Evolutionary conservation across 441 rosid species (phyloP).

Genomic region (Francoa sonchifolia): DNA sequence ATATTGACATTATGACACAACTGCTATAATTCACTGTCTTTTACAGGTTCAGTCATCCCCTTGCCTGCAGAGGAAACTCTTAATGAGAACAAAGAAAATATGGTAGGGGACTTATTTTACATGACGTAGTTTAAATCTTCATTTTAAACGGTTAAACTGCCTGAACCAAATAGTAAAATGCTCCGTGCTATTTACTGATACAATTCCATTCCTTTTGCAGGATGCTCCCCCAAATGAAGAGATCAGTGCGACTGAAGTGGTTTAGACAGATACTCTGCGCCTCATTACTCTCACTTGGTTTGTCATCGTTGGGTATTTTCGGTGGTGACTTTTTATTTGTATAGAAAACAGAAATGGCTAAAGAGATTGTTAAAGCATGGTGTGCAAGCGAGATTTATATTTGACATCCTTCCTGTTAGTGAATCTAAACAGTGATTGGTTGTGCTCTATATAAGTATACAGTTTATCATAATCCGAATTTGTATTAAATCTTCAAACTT

Average conservation of each 20-base stretch:
- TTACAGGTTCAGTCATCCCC: slow-evolving; percentile 34
- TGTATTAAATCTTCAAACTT: too few species aligned
- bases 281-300: background rate
- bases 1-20: background rate
- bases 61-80: slow-evolving; percentile 15
- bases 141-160: background rate
- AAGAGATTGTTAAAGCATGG: too few species aligned
- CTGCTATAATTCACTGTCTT: slow-evolving; percentile 2
- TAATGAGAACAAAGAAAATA: slow-evolving; percentile 71
- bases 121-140: background rate
- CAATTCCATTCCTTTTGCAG: slow-evolving; percentile 9
- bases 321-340: background rate
- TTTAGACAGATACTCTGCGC: slow-evolving; percentile 1
- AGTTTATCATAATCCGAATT: too few species aligned
- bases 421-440: too few species aligned
- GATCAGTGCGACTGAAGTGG: slow-evolving; percentile 14
- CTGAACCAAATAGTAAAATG: background rate
- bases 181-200: too few species aligned
- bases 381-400: too few species aligned
- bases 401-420: too few species aligned
- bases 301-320: background rate
- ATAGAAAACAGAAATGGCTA: too few species aligned
- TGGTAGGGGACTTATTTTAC: slow-evolving; percentile 21
- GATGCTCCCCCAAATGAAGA: slow-evolving; percentile 21
- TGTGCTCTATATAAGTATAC: too few species aligned